A percentile compares a stretch with the other conserved stretches of the same genome.
These are phyloP conservation scores for Alternaria gansuensis DNA, from an alignment of 2,329 filamentous ascomycete species.

Conservation along the genomic window DNA sequence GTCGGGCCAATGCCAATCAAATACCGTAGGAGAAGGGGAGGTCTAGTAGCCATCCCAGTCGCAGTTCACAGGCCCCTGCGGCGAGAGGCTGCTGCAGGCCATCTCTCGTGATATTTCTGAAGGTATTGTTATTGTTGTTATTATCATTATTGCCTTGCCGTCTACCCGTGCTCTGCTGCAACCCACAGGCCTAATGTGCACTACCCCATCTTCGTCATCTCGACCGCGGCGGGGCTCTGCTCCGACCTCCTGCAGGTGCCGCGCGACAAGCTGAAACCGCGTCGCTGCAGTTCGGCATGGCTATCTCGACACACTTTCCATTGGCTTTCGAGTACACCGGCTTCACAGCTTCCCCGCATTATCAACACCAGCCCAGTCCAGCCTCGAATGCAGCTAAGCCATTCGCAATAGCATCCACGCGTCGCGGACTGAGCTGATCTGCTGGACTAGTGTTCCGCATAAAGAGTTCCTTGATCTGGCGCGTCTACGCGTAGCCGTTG, in stretches of 20 bases:
- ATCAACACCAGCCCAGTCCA: constrained; percentile 23
- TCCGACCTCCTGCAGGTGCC: neutral
- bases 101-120: constrained; percentile 21
- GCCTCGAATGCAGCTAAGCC: constrained; percentile 33
- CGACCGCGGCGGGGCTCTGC: constrained; percentile 10
- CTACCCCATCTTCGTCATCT: constrained; percentile 12
- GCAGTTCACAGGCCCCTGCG: constrained; percentile 29
- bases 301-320: constrained; percentile 17
- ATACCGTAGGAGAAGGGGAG: constrained; percentile 3
- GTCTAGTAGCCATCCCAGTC: constrained; percentile 25
- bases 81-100: constrained; percentile 25
- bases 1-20: constrained; percentile 37
- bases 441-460: constrained; percentile 11
- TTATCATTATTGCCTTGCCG: constrained; percentile 9
- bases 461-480: constrained; percentile 15
- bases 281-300: constrained; percentile 14
- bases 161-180: constrained; percentile 20
- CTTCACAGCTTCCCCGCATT: constrained; percentile 46
- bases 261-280: constrained; percentile 24
- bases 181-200: constrained; percentile 1
- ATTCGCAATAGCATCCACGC: constrained; percentile 13
- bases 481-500: constrained; percentile 23
- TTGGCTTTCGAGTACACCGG: constrained; percentile 28
- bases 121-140: neutral
- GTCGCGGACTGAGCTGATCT: constrained; percentile 14